Conservation (phyloP, 1,139 yeast species). For the Nematodospora anomalae region DNA sequence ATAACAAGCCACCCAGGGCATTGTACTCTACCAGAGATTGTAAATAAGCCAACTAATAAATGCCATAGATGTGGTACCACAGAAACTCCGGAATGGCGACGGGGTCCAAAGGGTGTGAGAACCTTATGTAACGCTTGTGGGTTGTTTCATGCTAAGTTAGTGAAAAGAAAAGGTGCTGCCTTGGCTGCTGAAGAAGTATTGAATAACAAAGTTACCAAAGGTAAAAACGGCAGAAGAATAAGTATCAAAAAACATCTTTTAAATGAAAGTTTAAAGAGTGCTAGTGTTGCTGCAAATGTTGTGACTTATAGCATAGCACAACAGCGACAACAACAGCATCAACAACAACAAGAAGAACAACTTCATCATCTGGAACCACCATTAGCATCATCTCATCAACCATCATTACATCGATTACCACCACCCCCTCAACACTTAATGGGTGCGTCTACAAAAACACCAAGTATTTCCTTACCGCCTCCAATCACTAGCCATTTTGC, state of each 20-base stretch:
- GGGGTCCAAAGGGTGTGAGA: conserved; percentile 84
- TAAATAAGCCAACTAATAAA: conserved; percentile 38
- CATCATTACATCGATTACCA: conserved; percentile 3
- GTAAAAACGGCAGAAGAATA: conserved; percentile 47
- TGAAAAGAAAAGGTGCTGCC: conserved; percentile 64
- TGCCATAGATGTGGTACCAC: conserved; percentile 64
- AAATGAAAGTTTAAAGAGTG: conserved; percentile 13
- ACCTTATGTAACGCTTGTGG: conserved; percentile 93
- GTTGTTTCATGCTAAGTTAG: conserved; percentile 71
- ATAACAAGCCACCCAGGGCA: neutral
- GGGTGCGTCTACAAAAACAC: conserved; percentile 1
- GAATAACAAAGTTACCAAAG: conserved; percentile 47
- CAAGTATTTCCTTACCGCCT: conserved; percentile 18
- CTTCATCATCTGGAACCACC: conserved; percentile 1
- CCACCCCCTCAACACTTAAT: conserved; percentile 7
- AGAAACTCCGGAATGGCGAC: conserved; percentile 90
- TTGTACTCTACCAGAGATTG: conserved; percentile 28
- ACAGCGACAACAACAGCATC: conserved; percentile 3
- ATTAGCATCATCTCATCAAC: conserved; percentile 11
- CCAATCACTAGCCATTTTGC: conserved; percentile 13
- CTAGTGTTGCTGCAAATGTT: neutral
- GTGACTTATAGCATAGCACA: neutral
- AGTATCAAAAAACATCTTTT: conserved; percentile 32
- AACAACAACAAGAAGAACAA: conserved; percentile 1
- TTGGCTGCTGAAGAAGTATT: conserved; percentile 56